phyloP scores from a whole-genome alignment of 352 stramenopile species.

The Pythium chondricola region DNA sequence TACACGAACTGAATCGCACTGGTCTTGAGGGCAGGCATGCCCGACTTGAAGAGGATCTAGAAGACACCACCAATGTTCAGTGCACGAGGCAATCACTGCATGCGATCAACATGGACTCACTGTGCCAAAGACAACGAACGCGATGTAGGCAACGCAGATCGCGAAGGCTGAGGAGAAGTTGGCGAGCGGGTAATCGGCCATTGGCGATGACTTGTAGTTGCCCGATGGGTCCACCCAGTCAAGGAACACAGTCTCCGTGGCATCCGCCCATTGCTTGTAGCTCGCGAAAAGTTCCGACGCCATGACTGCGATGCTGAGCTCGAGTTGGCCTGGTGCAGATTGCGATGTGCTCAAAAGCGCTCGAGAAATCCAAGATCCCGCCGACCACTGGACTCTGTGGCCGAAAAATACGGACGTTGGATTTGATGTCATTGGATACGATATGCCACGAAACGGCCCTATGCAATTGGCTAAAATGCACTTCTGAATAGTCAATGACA shows the following conservation, averaged over 20 bases:
- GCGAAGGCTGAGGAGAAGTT: constrained; percentile 54
- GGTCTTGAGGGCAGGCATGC: constrained; percentile 65
- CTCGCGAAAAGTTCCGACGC: constrained; percentile 8
- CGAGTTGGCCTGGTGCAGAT: not conserved
- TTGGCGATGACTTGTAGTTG: constrained; percentile 56
- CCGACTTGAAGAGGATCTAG: constrained; percentile 57
- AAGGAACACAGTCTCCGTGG: constrained; percentile 47
- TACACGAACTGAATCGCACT: constrained; percentile 92
- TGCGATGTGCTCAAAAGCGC: not conserved
- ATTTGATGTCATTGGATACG: not conserved
- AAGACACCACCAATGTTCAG: no score
- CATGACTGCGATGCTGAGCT: constrained; percentile 6
- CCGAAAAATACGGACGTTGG: not conserved
- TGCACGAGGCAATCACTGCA: no score
- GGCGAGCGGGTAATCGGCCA: constrained; percentile 54
- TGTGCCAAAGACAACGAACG: constrained; percentile 64
- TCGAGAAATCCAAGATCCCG: not conserved
- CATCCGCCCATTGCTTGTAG: constrained; percentile 46
- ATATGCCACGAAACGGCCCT: not conserved
- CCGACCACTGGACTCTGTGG: not conserved
- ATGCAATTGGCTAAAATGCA: not conserved
- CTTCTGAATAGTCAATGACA: not conserved
- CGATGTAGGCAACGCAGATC: constrained; percentile 56
- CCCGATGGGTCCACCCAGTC: constrained; percentile 50
- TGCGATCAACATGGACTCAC: no score